These are phyloP conservation scores for Termitomyces sp. DNA, from an alignment of 768 basidiomycete genomes.

Conservation along the genomic window DNA sequence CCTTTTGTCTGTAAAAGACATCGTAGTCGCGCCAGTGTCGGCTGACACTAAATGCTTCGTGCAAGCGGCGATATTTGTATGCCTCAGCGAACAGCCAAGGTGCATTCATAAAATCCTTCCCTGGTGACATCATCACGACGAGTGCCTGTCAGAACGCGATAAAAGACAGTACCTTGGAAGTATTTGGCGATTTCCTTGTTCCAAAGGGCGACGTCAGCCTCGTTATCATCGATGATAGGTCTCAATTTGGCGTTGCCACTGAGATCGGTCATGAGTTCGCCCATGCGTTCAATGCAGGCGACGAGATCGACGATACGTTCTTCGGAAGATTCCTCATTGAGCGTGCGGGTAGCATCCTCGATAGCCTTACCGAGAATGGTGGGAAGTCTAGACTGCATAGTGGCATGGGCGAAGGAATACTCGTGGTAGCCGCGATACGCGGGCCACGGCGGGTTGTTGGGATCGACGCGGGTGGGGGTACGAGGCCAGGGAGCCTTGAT, in stretches of 20 bases:
- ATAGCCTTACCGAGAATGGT: slow-evolving; percentile 96
- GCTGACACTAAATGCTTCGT: slow-evolving; percentile 90
- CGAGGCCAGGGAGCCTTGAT: slow-evolving; percentile 73
- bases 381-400: slow-evolving; percentile 94
- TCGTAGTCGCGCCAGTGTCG: slow-evolving; percentile 90
- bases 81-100: slow-evolving; percentile 97
- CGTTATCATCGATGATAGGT: slow-evolving; percentile 86
- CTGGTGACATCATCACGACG: slow-evolving; percentile 27
- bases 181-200: slow-evolving; percentile 96
- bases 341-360: slow-evolving; percentile 83
- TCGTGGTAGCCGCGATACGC: slow-evolving; percentile 80
- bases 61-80: slow-evolving; percentile 87
- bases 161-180: slow-evolving; percentile 64
- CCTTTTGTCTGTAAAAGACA: slow-evolving; percentile 94
- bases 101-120: slow-evolving; percentile 92
- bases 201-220: slow-evolving; percentile 92
- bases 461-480: slow-evolving; percentile 75
- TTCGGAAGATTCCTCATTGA: slow-evolving; percentile 82
- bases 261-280: slow-evolving; percentile 82
- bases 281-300: slow-evolving; percentile 86
- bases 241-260: slow-evolving; percentile 81
- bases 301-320: slow-evolving; percentile 83
- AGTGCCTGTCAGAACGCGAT: not conserved
- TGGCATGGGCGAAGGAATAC: slow-evolving; percentile 85
- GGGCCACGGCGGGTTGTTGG: slow-evolving; percentile 82